These are phyloP conservation scores for Persicaria maculosa DNA, from an alignment of 148 eudicot genomes.

Conservation along the genomic window DNA sequence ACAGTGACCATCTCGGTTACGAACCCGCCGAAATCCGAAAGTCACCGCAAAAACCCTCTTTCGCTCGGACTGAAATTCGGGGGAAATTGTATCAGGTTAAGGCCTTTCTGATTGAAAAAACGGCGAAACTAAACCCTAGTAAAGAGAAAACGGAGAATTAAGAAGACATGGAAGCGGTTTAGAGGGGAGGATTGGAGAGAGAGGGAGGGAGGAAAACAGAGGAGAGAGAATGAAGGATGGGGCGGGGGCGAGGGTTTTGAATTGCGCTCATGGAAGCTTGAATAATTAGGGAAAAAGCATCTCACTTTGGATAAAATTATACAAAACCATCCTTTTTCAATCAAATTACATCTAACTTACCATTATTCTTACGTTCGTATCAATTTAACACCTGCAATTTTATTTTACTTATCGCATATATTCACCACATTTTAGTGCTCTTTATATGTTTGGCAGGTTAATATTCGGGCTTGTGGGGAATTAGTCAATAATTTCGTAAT, in stretches of 20 bases:
- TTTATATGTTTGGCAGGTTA: too few relatives aligned
- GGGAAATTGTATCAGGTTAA: neutral
- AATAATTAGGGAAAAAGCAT: neutral
- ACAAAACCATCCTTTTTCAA: too few relatives aligned
- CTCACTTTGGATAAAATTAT: neutral
- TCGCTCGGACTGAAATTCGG: neutral
- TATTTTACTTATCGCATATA: too few relatives aligned
- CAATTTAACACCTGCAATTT: too few relatives aligned
- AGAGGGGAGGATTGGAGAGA: conserved; percentile 10
- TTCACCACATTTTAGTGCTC: too few relatives aligned
- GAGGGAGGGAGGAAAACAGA: conserved; percentile 10
- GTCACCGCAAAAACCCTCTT: neutral
- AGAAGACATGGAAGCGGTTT: conserved; percentile 4
- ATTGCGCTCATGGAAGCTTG: neutral
- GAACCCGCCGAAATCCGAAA: neutral
- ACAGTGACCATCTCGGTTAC: conserved; percentile 37
- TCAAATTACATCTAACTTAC: too few relatives aligned
- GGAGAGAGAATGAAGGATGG: neutral
- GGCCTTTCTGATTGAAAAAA: neutral
- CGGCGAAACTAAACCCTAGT: neutral
- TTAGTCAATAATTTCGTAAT: too few relatives aligned
- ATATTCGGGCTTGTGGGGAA: too few relatives aligned
- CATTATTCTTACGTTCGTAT: too few relatives aligned
- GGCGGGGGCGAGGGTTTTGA: conserved; percentile 28
- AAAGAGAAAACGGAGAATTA: neutral